phyloP scores from a whole-genome alignment of 2,329 filamentous ascomycete genomes.

The Penicillium psychrosexuale region DNA sequence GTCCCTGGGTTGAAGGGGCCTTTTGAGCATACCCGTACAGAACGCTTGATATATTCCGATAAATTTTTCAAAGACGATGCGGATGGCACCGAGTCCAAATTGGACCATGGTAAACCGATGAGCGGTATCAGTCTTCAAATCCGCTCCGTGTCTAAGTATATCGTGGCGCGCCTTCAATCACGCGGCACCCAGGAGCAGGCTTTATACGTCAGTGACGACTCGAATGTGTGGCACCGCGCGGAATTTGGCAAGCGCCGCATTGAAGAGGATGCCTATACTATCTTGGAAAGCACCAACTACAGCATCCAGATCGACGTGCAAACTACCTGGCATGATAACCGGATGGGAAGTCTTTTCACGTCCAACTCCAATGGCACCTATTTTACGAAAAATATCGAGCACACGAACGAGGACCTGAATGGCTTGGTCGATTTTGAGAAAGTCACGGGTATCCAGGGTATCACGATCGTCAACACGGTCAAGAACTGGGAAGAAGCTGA shows the following conservation, averaged over 20 bases:
- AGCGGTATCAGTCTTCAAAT: conserved; percentile 72
- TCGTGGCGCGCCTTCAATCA: conserved; percentile 79
- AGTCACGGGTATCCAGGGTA: conserved; percentile 83
- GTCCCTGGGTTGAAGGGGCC: conserved; percentile 69
- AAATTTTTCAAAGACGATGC: conserved; percentile 68
- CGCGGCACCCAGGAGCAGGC: conserved; percentile 84
- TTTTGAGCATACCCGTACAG: conserved; percentile 60
- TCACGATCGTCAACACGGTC: conserved; percentile 85
- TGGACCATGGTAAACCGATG: conserved; percentile 71
- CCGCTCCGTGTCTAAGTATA: conserved; percentile 78
- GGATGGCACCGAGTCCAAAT: conserved; percentile 63
- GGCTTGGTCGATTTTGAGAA: conserved; percentile 95
- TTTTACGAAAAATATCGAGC: conserved; percentile 85
- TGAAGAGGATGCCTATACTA: conserved; percentile 81
- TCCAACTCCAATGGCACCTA: conserved; percentile 98
- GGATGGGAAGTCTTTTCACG: conserved; percentile 86
- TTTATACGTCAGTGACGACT: conserved; percentile 83
- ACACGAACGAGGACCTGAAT: conserved; percentile 76
- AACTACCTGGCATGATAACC: conserved; percentile 58
- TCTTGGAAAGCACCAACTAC: conserved; percentile 95
- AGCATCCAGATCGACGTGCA: conserved; percentile 96
- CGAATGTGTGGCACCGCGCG: conserved; percentile 82
- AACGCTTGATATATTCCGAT: conserved; percentile 76
- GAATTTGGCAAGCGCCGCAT: conserved; percentile 84
- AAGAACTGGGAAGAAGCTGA: conserved; percentile 78